phyloP scores from a whole-genome alignment of 768 basidiomycete genomes.

The Podaxis sp. region DNA sequence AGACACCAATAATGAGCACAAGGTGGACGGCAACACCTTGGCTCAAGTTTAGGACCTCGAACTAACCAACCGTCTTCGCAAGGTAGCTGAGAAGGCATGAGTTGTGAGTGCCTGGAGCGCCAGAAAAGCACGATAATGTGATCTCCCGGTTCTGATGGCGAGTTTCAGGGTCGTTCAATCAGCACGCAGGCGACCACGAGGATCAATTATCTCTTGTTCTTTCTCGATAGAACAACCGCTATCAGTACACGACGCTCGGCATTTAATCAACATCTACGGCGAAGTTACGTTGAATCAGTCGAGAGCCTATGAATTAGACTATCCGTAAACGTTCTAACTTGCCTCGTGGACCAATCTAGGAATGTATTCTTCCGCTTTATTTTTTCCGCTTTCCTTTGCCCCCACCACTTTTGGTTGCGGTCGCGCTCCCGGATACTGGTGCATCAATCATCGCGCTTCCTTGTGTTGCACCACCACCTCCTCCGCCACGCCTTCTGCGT shows the following conservation, averaged over 20 bases:
- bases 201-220: slow-evolving; percentile 10
- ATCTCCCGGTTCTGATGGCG: not conserved
- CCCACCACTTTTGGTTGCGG: slow-evolving; percentile 34
- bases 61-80: not conserved
- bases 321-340: not conserved
- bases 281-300: slow-evolving; percentile 8
- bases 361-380: slow-evolving; percentile 27
- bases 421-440: slow-evolving; percentile 26
- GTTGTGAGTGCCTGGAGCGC: not conserved
- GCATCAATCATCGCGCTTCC: slow-evolving; percentile 48
- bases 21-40: not conserved
- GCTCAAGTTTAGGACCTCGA: no score
- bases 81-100: not conserved
- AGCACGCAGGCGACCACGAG: slow-evolving; percentile 18
- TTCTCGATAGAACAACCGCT: slow-evolving; percentile 16
- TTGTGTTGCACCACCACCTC: slow-evolving; percentile 64
- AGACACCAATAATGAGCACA: not conserved
- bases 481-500: slow-evolving; percentile 50
- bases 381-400: slow-evolving; percentile 72
- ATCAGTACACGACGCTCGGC: slow-evolving; percentile 15
- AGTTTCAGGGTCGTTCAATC: not conserved
- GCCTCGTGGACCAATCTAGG: slow-evolving; percentile 10
- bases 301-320: not conserved
- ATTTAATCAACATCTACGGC: slow-evolving; percentile 12
- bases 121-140: not conserved